These are phyloP conservation scores for Scedosporium dehoogii DNA, from an alignment of 2,329 filamentous ascomycete genomes.

Conservation along the genomic window DNA sequence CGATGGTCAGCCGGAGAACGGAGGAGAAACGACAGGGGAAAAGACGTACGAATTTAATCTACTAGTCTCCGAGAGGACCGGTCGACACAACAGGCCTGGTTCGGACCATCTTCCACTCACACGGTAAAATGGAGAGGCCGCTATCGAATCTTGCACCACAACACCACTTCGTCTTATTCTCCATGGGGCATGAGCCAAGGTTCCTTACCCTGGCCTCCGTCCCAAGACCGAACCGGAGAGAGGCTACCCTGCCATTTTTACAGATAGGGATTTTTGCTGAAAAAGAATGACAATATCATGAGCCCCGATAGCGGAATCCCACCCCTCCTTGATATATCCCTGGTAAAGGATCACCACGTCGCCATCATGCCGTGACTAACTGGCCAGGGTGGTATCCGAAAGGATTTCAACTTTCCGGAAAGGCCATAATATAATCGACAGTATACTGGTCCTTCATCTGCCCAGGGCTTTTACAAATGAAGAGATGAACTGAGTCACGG, in stretches of 20 bases:
- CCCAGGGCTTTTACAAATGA: background rate
- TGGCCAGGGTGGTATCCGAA: background rate
- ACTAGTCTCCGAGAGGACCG: too few species aligned
- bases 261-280: too few species aligned
- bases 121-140: too few species aligned
- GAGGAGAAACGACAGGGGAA: background rate
- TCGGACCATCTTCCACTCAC: background rate
- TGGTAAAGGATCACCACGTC: background rate
- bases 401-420: too few species aligned
- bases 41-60: background rate
- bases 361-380: background rate
- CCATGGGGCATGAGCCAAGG: background rate
- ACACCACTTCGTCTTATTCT: too few species aligned
- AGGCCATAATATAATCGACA: background rate
- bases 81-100: background rate
- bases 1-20: background rate
- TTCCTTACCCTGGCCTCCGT: background rate
- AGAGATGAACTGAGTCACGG: constrained; percentile 1
- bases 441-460: background rate
- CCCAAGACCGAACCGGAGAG: background rate
- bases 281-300: too few species aligned
- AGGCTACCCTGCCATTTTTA: too few species aligned
- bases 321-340: background rate
- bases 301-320: too few species aligned
- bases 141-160: too few species aligned